Evolutionary conservation across 495 filamentous ascomycete genomes (phyloP).

Genomic region (Penicillium taxi): DNA sequence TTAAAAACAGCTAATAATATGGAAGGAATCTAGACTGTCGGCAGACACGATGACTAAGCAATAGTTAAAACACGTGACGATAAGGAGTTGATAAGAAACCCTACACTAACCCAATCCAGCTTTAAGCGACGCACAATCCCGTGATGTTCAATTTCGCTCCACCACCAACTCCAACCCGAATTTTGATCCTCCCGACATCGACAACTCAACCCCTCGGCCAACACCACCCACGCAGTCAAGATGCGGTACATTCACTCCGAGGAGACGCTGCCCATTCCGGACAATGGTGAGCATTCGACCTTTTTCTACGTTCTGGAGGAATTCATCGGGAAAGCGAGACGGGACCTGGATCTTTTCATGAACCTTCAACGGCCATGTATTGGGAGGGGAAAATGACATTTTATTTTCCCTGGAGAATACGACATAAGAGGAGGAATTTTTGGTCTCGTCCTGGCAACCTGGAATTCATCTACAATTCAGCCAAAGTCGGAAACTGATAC

Average conservation of each 20-base stretch:
- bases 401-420: not conserved
- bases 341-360: constrained; percentile 7
- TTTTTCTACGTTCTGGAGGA: constrained; percentile 13
- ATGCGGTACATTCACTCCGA: constrained; percentile 98
- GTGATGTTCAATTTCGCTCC: constrained; percentile 40
- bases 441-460: not conserved
- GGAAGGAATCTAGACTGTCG: too few species aligned
- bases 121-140: constrained; percentile 47
- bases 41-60: not conserved
- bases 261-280: constrained; percentile 88
- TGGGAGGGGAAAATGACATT: not conserved
- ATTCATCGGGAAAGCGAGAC: constrained; percentile 7
- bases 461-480: constrained; percentile 2
- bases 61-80: constrained; percentile 7
- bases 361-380: not conserved
- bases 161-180: constrained; percentile 37
- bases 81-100: constrained; percentile 28
- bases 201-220: constrained; percentile 43
- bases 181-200: constrained; percentile 44
- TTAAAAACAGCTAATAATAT: not conserved
- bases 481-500: constrained; percentile 17
- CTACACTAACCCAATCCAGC: constrained; percentile 35
- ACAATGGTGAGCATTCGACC: constrained; percentile 71
- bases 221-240: constrained; percentile 50
- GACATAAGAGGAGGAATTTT: not conserved